Evolutionary conservation across 768 basidiomycete genomes (phyloP), one percentile per base, ranked within the genome.

Genomic region (Amanita subjunquillea): DNA sequence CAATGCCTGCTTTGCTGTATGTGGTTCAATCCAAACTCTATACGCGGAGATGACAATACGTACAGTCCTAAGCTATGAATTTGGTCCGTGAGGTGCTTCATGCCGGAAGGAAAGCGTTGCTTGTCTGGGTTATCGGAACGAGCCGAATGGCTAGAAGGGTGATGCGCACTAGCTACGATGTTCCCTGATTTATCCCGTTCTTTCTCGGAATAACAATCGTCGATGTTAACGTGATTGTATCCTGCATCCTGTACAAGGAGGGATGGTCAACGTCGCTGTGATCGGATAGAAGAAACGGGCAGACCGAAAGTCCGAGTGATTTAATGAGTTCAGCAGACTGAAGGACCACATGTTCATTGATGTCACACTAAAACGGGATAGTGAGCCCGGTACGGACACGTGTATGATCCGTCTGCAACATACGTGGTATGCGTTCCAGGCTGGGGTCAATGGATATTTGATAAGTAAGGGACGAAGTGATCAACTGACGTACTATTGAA

Each of bases 201-300:
- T 58, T 76, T 82, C 63, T 79, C 75, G 2, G 82, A 75, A 56
- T 80, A 85, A 56, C 82, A 85, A 54, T 84, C 82, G 52, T 85
- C 82, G 25, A 85, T 60, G 51, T 81, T 83, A 53, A 84, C 65
- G 56, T 78, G 71, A 50, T 71, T 66, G 58, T 84, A 85, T 1
- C 82, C 82, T 32, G 20, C 32, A 39, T 53, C 44, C 52, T 53
- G 42, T 48, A 8, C 42, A n/a, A 39, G 15, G 29, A 47, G 20
- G 20, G 6, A 32, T 50, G 32, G 17, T 39, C 29, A 46, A 25
- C 0, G 15, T 42, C n/a, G 36, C 20, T 25, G 12, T 48, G 36
- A 48, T 38, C 47, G 36, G 47, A 48, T 36, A 36, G 30, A n/a
- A n/a, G n/a, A 42, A 13, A n/a, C 51, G 51, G 9, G 57, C 65